Percentiles rank a stretch among this genome's conserved stretches.
Evolutionary conservation across 345 rosid species (phyloP).

Genomic region (Gossypium bickii): DNA sequence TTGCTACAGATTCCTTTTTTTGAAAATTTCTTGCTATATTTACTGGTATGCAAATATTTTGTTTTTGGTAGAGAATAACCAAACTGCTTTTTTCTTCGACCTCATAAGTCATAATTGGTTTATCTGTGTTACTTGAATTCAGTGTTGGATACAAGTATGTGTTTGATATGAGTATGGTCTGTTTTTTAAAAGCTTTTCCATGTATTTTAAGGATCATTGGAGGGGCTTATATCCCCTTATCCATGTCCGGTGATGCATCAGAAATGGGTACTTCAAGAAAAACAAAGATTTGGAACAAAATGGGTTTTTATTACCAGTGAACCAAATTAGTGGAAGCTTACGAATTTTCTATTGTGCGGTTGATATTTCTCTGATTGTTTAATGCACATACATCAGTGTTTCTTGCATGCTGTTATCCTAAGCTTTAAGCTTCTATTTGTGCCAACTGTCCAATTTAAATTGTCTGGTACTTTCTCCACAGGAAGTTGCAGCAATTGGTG

Average conservation of each 20-base stretch:
- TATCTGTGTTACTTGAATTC: background rate
- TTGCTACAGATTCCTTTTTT: background rate
- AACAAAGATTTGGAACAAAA: background rate
- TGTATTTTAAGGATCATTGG: background rate
- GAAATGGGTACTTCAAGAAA: background rate
- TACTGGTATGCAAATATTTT: background rate
- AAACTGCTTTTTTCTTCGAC: background rate
- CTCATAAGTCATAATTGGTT: background rate
- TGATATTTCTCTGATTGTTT: conserved; percentile 7
- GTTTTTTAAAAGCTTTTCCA: background rate
- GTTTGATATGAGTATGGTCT: background rate
- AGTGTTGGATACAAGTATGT: background rate
- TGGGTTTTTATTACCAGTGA: background rate
- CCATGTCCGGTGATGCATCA: background rate
- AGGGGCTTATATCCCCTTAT: background rate
- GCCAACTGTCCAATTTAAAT: background rate
- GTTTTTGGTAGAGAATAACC: background rate
- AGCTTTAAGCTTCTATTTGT: background rate
- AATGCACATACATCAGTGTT: no score
- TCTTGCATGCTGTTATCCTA: background rate
- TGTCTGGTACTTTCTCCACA: conserved; percentile 21
- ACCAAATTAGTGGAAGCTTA: background rate
- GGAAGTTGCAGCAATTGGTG: conserved; percentile 85
- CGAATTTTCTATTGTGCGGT: background rate
- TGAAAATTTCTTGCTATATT: background rate